These are phyloP conservation scores for Vaucheria bursata DNA, from an alignment of 352 stramenopile species.

Conservation along the genomic window DNA sequence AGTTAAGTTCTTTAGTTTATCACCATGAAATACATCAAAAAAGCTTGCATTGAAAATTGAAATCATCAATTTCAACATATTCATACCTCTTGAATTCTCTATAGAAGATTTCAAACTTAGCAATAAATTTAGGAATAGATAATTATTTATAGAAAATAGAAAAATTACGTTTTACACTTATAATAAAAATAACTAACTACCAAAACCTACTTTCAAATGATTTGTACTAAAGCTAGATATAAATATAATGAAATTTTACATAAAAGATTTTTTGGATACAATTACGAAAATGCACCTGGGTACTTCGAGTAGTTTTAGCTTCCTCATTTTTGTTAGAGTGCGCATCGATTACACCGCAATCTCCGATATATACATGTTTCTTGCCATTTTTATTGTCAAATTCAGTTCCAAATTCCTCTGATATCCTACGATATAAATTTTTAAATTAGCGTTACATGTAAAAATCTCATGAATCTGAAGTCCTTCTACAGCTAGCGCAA, in stretches of 20 bases:
- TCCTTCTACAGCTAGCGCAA: not conserved
- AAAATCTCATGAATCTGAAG: not conserved
- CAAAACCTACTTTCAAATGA: no score
- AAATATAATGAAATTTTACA: not conserved
- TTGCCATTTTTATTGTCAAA: not conserved
- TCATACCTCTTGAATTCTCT: no score
- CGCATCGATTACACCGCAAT: not conserved
- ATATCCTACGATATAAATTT: not conserved
- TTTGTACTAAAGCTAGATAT: no score
- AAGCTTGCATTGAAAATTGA: no score
- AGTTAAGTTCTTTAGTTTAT: no score
- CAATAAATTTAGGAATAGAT: no score
- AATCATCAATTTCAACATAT: no score
- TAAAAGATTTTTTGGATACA: not conserved
- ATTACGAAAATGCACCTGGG: not conserved
- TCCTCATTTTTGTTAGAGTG: not conserved
- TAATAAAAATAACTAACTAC: no score
- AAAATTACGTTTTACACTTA: no score
- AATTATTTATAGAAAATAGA: no score
- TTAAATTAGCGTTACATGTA: not conserved
- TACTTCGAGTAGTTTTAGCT: not conserved
- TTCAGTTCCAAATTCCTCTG: not conserved
- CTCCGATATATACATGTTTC: not conserved
- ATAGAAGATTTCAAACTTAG: no score
- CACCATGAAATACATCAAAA: no score